These are phyloP conservation scores for Trametes meyenii DNA, from an alignment of 768 basidiomycete genomes.

Conservation along the genomic window DNA sequence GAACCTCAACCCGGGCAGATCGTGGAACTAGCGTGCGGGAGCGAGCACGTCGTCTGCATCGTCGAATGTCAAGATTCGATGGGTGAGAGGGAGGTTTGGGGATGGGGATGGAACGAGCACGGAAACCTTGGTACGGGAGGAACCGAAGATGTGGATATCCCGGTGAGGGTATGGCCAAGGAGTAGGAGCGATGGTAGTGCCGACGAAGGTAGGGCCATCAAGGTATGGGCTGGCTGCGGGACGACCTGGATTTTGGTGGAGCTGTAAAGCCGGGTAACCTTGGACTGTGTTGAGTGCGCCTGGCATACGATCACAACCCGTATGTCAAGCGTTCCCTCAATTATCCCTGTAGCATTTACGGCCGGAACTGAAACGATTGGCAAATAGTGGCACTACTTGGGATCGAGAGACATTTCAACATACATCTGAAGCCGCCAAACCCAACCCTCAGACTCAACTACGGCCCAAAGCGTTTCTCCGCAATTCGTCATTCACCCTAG, in stretches of 20 bases:
- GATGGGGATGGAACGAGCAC: constrained; percentile 99
- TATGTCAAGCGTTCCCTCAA: no score
- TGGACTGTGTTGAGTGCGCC: background rate
- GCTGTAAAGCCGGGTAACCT: background rate
- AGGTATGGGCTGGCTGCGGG: constrained; percentile 54
- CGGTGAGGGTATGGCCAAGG: constrained; percentile 58
- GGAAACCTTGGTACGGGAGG: constrained; percentile 82
- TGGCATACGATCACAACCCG: background rate
- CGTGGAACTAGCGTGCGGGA: constrained; percentile 64
- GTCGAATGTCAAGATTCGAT: constrained; percentile 13
- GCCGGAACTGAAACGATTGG: background rate
- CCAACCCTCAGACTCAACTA: no score
- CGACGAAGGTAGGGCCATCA: constrained; percentile 4
- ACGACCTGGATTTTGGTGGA: constrained; percentile 49
- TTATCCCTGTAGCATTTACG: no score
- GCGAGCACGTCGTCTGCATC: constrained; percentile 74
- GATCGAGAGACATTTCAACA: background rate
- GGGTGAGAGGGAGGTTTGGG: constrained; percentile 56
- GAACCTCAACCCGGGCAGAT: constrained; percentile 24
- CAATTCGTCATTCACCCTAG: background rate
- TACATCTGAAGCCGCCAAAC: background rate
- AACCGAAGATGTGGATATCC: constrained; percentile 53
- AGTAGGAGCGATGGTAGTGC: constrained; percentile 7
- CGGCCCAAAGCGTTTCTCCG: no score
- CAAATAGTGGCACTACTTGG: background rate